Evolutionary conservation across 306 rosid genomes (phyloP).

Genomic region (Castanea sativa): DNA sequence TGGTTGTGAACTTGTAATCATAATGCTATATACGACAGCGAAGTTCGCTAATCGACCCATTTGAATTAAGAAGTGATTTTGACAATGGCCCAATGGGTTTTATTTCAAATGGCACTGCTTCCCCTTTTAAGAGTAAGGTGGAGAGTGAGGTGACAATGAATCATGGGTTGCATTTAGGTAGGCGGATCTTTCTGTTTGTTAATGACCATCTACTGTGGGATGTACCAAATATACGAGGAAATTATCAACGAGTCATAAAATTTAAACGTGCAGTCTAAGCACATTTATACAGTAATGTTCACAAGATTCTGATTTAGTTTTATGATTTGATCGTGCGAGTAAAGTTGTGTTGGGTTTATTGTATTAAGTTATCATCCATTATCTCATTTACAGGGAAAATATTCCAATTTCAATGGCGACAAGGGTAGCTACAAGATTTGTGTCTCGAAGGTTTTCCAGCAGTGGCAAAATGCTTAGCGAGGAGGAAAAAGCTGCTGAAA

Average conservation of each 20-base stretch:
- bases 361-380: neutral
- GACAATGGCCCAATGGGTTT: too few relatives aligned
- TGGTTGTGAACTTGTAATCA: too few relatives aligned
- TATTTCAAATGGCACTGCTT: too few relatives aligned
- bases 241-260: neutral
- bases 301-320: neutral
- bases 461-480: slow-evolving; percentile 73
- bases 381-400: slow-evolving; percentile 22
- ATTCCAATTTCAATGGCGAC: slow-evolving; percentile 54
- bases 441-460: slow-evolving; percentile 67
- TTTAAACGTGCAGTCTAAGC: neutral
- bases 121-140: too few relatives aligned
- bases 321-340: neutral
- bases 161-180: too few relatives aligned
- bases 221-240: neutral
- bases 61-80: too few relatives aligned
- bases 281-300: neutral
- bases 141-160: too few relatives aligned
- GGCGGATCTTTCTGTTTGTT: too few relatives aligned
- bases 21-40: too few relatives aligned
- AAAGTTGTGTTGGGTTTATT: neutral
- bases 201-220: too few relatives aligned
- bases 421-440: slow-evolving; percentile 54
- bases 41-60: too few relatives aligned
- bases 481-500: slow-evolving; percentile 85